phyloP scores from a whole-genome alignment of 352 stramenopile species.

The Phytophthora brassicae region DNA sequence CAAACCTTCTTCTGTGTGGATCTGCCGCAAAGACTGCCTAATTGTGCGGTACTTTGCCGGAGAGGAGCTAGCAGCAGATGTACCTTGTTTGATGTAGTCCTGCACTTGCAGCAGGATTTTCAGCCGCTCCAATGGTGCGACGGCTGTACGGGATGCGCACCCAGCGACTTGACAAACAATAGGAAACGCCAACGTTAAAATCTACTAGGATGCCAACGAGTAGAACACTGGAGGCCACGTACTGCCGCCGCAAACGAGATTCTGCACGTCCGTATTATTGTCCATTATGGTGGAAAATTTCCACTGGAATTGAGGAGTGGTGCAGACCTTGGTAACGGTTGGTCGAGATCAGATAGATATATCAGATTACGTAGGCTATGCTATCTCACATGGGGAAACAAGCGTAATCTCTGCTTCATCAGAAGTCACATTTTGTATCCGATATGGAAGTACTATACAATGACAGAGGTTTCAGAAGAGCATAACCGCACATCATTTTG shows the following conservation, averaged over 20 bases:
- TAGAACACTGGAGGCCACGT: slow-evolving; percentile 18
- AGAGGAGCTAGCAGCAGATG: neutral
- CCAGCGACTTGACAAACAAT: slow-evolving; percentile 51
- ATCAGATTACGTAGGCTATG: slow-evolving; percentile 1
- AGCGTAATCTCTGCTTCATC: too few relatives aligned
- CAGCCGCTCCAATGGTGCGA: slow-evolving; percentile 72
- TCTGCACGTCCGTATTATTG: slow-evolving; percentile 51
- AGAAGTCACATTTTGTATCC: too few relatives aligned
- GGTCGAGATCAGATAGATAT: neutral
- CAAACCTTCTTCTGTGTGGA: slow-evolving; percentile 60
- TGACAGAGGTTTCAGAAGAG: neutral
- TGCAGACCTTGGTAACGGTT: slow-evolving; percentile 10
- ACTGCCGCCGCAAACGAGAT: slow-evolving; percentile 78
- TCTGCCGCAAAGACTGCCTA: slow-evolving; percentile 57
- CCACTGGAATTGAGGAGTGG: slow-evolving; percentile 25
- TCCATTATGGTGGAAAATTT: slow-evolving; percentile 32
- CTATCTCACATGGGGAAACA: too few relatives aligned
- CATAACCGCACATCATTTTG: slow-evolving; percentile 14
- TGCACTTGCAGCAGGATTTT: slow-evolving; percentile 86
- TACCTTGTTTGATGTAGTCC: slow-evolving; percentile 49
- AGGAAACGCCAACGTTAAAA: neutral
- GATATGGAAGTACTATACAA: neutral
- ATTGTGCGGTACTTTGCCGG: slow-evolving; percentile 59
- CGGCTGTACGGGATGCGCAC: slow-evolving; percentile 65
- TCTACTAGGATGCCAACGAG: neutral